Conservation (phyloP, 2,329 filamentous ascomycete species). For the Botrytis byssoidea region DNA sequence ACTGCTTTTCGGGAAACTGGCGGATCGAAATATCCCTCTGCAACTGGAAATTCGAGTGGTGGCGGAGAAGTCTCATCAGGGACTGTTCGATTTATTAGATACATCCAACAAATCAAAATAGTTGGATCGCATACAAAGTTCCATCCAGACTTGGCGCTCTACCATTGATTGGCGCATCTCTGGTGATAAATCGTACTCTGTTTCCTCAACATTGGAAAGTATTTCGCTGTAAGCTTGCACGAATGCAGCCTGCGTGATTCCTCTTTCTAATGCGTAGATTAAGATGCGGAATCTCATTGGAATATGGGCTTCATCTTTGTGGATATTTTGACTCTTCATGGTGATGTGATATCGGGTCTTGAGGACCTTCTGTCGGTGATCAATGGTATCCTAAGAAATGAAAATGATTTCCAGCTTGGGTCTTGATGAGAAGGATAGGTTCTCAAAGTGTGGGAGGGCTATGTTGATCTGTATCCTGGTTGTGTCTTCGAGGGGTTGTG, state of each 20-base stretch:
- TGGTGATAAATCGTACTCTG: background rate
- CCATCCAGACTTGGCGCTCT: background rate
- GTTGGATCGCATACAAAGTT: background rate
- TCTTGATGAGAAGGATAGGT: background rate
- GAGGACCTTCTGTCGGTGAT: too few species aligned
- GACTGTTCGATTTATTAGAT: background rate
- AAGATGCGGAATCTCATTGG: background rate
- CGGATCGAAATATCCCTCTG: background rate
- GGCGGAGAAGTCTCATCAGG: background rate
- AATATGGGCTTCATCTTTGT: background rate
- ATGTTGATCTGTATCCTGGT: background rate
- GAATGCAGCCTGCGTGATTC: background rate
- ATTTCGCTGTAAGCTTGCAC: background rate
- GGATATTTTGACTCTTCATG: background rate
- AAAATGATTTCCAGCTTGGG: too few species aligned
- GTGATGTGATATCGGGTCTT: background rate
- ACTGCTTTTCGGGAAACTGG: background rate
- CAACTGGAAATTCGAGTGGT: background rate
- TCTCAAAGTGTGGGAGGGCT: background rate
- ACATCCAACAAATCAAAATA: background rate
- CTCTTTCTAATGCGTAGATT: background rate
- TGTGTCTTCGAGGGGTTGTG: background rate
- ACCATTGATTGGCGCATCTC: background rate
- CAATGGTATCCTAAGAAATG: too few species aligned
- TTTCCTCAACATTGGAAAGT: background rate